phyloP scores from a whole-genome alignment of 169 alveolate genomes.

The Theileria sp. region DNA sequence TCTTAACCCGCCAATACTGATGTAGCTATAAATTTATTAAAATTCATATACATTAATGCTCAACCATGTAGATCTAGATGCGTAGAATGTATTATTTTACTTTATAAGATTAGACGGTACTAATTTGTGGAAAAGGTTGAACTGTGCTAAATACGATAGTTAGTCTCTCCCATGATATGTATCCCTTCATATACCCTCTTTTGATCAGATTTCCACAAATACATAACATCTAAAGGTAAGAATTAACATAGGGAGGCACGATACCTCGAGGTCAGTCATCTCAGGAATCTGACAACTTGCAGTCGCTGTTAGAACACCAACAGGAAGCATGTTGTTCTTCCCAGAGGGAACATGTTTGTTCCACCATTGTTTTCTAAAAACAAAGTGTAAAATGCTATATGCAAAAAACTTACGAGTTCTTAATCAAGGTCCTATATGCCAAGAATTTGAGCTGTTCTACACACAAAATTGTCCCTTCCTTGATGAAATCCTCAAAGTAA shows the following conservation, averaged over 20 bases:
- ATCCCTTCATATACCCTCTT: slow-evolving; percentile 81
- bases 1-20: slow-evolving; percentile 20
- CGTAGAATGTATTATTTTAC: too few species aligned
- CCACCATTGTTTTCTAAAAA: slow-evolving; percentile 74
- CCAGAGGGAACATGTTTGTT: slow-evolving; percentile 50
- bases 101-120: slow-evolving; percentile 12
- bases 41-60: not conserved
- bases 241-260: not conserved
- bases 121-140: slow-evolving; percentile 79
- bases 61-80: not conserved
- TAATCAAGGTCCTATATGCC: slow-evolving; percentile 78
- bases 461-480: slow-evolving; percentile 81
- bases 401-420: slow-evolving; percentile 54
- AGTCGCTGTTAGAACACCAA: slow-evolving; percentile 65
- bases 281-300: slow-evolving; percentile 56
- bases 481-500: slow-evolving; percentile 58
- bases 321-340: slow-evolving; percentile 73
- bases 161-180: slow-evolving; percentile 82
- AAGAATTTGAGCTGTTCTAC: slow-evolving; percentile 79
- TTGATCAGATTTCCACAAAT: slow-evolving; percentile 79
- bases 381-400: not conserved
- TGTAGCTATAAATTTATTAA: not conserved
- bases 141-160: slow-evolving; percentile 78
- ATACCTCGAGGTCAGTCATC: slow-evolving; percentile 66
- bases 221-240: slow-evolving; percentile 74